Percentiles rank a stretch among this genome's conserved stretches.
phyloP scores from a whole-genome alignment of 805 yeast genomes.

The Suhomyces vadensis region DNA sequence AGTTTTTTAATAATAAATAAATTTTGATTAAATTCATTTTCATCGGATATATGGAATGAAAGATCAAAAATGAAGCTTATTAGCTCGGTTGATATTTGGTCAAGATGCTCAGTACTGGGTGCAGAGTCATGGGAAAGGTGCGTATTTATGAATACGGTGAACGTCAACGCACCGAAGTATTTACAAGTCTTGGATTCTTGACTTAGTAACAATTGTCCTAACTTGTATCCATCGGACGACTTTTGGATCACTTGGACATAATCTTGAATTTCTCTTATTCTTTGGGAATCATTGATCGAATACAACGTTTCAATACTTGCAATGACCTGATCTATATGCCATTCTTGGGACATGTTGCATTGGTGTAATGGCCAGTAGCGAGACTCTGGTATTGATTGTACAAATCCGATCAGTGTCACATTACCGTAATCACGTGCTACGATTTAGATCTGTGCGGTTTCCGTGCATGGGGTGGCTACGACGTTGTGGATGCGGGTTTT shows the following conservation, averaged over 20 bases:
- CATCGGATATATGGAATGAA: constrained; percentile 1
- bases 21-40: constrained; percentile 12
- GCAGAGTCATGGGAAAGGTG: constrained; percentile 2
- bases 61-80: constrained; percentile 9
- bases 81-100: constrained; percentile 7
- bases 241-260: constrained; percentile 60
- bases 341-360: constrained; percentile 5
- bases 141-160: constrained; percentile 58
- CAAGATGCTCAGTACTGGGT: constrained; percentile 1
- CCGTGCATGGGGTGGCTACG: too few relatives aligned
- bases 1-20: constrained; percentile 56
- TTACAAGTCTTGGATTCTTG: constrained; percentile 49
- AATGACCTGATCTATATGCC: constrained; percentile 7
- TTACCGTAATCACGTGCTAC: not conserved
- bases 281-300: constrained; percentile 36
- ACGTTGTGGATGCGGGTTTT: too few relatives aligned
- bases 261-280: constrained; percentile 49
- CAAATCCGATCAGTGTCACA: not conserved
- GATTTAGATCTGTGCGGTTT: too few relatives aligned
- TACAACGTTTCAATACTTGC: constrained; percentile 44
- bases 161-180: constrained; percentile 82
- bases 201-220: constrained; percentile 57
- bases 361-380: not conserved
- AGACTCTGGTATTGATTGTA: not conserved
- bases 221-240: constrained; percentile 51